A percentile compares a stretch with the other conserved stretches of the same genome.
Evolutionary conservation across 2,329 filamentous ascomycete genomes (phyloP).

Genomic region (Stachybotrys chartarum): DNA sequence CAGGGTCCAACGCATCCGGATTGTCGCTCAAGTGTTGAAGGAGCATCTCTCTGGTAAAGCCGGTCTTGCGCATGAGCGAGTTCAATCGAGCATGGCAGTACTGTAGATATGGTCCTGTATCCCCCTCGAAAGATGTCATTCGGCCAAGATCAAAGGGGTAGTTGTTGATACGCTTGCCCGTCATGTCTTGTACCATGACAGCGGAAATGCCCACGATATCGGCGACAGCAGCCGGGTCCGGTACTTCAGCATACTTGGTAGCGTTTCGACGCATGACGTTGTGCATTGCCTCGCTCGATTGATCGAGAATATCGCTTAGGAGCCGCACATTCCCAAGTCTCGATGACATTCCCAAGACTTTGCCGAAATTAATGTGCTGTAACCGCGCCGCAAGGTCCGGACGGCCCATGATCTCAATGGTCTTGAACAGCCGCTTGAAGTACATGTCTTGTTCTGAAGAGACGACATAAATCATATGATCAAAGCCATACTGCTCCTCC

Average conservation of each 20-base stretch:
- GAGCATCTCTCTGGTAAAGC: slow-evolving; percentile 5
- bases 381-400: slow-evolving; percentile 19
- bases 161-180: slow-evolving; percentile 46
- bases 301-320: slow-evolving; percentile 47
- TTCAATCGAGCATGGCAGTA: slow-evolving; percentile 60
- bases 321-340: slow-evolving; percentile 43
- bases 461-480: slow-evolving; percentile 34
- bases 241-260: slow-evolving; percentile 58
- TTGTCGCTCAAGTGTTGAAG: not conserved
- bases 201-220: slow-evolving; percentile 61
- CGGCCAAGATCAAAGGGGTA: slow-evolving; percentile 62
- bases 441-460: slow-evolving; percentile 25
- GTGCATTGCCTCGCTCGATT: slow-evolving; percentile 61
- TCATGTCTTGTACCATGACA: slow-evolving; percentile 70
- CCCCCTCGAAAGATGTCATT: slow-evolving; percentile 68
- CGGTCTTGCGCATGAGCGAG: slow-evolving; percentile 26
- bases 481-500: slow-evolving; percentile 34
- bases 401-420: slow-evolving; percentile 22
- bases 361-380: slow-evolving; percentile 37
- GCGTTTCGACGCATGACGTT: slow-evolving; percentile 61
- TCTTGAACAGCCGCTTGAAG: slow-evolving; percentile 21
- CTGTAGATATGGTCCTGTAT: slow-evolving; percentile 68
- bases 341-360: slow-evolving; percentile 35
- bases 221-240: slow-evolving; percentile 53
- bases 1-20: slow-evolving; percentile 9